phyloP scores from a whole-genome alignment of 768 basidiomycete species.

The Amanita subjunquillea region DNA sequence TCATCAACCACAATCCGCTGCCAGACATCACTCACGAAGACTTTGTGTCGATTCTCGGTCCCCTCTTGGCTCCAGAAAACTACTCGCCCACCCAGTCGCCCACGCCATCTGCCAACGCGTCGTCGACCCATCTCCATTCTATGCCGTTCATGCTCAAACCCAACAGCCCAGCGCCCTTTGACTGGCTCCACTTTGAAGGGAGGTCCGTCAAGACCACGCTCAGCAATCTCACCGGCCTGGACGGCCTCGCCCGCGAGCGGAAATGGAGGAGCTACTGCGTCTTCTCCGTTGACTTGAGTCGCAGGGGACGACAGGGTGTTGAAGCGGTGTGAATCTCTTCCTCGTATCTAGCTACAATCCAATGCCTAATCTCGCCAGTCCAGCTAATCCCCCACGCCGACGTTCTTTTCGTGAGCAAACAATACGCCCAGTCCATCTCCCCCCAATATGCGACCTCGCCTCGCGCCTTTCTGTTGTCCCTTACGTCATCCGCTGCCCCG shows the following conservation, averaged over 20 bases:
- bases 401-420: conserved; percentile 68
- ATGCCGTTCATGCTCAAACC: conserved; percentile 27
- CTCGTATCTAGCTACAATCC: conserved; percentile 1
- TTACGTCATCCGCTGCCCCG: conserved; percentile 53
- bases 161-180: conserved; percentile 67
- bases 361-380: conserved; percentile 6
- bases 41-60: conserved; percentile 70
- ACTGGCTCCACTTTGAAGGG: conserved; percentile 84
- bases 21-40: conserved; percentile 85
- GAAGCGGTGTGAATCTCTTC: conserved; percentile 51
- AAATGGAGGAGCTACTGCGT: conserved; percentile 80
- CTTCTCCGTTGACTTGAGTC: conserved; percentile 70
- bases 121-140: conserved; percentile 19
- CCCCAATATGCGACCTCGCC: conserved; percentile 54
- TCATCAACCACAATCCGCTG: conserved; percentile 81
- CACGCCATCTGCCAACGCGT: conserved; percentile 19
- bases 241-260: conserved; percentile 72
- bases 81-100: conserved; percentile 29
- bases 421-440: conserved; percentile 57
- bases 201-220: conserved; percentile 71
- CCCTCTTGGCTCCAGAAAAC: conserved; percentile 76
- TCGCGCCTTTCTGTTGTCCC: conserved; percentile 66
- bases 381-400: conserved; percentile 79
- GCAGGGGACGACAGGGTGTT: conserved; percentile 65
- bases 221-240: conserved; percentile 67